A percentile compares a stretch with the other conserved stretches of the same genome.
Evolutionary conservation across 1,284 basidiomycete species (phyloP).

Genomic region (Apiotrichum veenhuisii): DNA sequence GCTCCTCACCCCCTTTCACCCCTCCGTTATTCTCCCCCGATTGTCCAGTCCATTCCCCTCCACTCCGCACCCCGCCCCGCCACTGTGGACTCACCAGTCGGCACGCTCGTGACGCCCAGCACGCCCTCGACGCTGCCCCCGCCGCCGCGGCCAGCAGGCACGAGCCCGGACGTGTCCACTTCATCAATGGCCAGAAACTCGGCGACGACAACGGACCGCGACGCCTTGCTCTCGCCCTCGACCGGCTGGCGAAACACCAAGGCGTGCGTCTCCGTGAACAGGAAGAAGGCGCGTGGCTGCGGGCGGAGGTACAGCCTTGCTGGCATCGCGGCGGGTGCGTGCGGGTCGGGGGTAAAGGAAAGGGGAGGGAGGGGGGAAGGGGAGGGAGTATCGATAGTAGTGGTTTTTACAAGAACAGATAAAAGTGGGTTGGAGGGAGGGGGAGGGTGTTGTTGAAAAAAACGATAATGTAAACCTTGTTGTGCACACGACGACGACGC

Average conservation of each 20-base stretch:
- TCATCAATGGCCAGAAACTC: conserved; percentile 72
- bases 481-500: no score
- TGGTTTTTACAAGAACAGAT: no score
- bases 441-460: no score
- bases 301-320: conserved; percentile 45
- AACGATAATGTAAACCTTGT: no score
- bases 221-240: conserved; percentile 31
- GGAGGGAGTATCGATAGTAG: no score
- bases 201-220: conserved; percentile 56
- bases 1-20: no score
- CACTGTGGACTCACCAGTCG: conserved; percentile 43
- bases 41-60: no score
- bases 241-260: conserved; percentile 47
- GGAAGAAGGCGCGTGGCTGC: conserved; percentile 44
- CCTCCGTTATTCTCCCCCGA: no score
- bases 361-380: no score
- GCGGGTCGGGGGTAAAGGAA: not conserved
- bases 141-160: conserved; percentile 65
- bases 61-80: no score
- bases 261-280: conserved; percentile 44
- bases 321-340: conserved; percentile 27
- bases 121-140: conserved; percentile 71
- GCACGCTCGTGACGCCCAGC: conserved; percentile 59
- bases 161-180: conserved; percentile 60
- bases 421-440: no score